Base-by-base conservation (phyloP, 176 grass and related monocot genomes). In the Oryza meyeriana region DNA sequence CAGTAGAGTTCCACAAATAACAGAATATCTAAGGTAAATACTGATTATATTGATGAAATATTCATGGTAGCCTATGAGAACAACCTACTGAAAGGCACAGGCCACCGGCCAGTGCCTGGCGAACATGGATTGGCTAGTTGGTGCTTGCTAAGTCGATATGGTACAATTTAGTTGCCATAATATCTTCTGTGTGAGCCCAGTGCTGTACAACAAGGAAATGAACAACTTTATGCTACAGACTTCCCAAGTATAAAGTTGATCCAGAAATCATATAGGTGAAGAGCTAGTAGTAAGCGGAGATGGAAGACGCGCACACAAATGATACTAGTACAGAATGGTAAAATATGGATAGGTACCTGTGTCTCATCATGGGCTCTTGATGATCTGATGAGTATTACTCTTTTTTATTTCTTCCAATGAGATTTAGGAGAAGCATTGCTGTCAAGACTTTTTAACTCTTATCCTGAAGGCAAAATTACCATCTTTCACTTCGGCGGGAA, bases 401-500 rank as follows among this genome's bases (percentile, higher is more conserved):
- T 30, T 79, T 76, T 85, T 79, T 73, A 72, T 74, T 84, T 78
- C 16, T 36, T 24, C 26, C 65, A 83, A 80, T 76, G 44, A 83
- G 74, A 67, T 77, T 69, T 83, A 40, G 24, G 34, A 69, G 28
- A 79, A 14, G 62, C 45, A 26, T 65, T 72, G 52, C 65, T 72
- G 33, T 39, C 73, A 61, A 18, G 18, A 42, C 72, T 84, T 72
- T 58, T 58, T 24, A 58, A 59, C 25, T 64, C 10, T 78, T 78
- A 29, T 82, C 41, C 72, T 77, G 78, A 79, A 64, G 80, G 38
- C 45, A 88, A 83, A 92, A 86, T 72, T 72, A 80, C 77, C 20
- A 82, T 79, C 48, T 80, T 24, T 81, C 22, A 71, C 45, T 47
- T 50, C 14, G 70, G 81, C n/a, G 73, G 41, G 69, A 42, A 28